phyloP scores from a whole-genome alignment of 441 rosid species.

The Jatropha podagrica region DNA sequence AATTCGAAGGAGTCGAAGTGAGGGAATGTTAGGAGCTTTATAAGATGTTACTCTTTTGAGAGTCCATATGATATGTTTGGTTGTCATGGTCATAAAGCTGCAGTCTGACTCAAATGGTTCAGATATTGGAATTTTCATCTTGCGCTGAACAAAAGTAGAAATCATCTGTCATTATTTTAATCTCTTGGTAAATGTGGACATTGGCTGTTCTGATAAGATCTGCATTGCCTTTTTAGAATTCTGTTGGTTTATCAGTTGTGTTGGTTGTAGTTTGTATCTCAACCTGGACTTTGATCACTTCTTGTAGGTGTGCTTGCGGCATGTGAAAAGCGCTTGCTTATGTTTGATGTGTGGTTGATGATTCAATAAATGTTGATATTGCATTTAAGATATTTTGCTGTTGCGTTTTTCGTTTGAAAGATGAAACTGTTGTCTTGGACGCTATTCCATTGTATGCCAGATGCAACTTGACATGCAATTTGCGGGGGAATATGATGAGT shows the following conservation, averaged over 20 bases:
- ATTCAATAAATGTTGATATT: neutral
- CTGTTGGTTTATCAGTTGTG: neutral
- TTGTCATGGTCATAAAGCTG: neutral
- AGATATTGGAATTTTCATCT: neutral
- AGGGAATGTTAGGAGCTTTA: conserved; percentile 53
- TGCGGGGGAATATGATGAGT: no score
- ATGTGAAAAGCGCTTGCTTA: neutral
- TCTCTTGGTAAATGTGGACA: neutral
- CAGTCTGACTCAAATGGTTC: neutral
- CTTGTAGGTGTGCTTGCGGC: neutral
- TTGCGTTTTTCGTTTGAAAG: neutral
- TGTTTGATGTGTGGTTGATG: neutral
- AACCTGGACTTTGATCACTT: neutral
- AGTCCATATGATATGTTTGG: conserved; percentile 10
- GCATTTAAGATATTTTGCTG: neutral
- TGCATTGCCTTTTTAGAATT: neutral
- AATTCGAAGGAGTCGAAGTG: conserved; percentile 64
- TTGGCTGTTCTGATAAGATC: neutral
- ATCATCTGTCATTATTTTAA: neutral
- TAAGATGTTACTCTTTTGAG: conserved; percentile 23
- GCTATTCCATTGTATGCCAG: no score
- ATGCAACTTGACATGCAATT: no score
- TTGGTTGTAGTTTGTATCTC: no score
- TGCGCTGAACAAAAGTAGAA: neutral
- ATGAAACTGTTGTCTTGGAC: conserved; percentile 17